Percentiles rank a stretch among this genome's conserved stretches.
Evolutionary conservation across 2,329 filamentous ascomycete species (phyloP).

Genomic region (Phyllosticta ampelicida): DNA sequence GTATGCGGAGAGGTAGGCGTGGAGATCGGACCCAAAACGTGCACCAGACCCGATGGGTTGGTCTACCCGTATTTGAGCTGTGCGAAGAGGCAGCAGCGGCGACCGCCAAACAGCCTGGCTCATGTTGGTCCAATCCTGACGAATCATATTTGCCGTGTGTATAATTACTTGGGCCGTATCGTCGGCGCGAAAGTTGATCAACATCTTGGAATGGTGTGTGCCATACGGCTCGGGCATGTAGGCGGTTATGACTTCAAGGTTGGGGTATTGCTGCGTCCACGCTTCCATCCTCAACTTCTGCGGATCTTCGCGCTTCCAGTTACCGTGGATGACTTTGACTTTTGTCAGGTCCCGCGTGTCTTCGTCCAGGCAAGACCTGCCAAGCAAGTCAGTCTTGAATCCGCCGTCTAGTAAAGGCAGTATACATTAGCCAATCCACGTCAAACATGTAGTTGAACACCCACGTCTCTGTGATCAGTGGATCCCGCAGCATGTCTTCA

Average conservation of each 20-base stretch:
- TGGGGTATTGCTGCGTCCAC: slow-evolving; percentile 49
- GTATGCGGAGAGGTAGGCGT: slow-evolving; percentile 63
- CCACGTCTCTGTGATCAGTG: slow-evolving; percentile 62
- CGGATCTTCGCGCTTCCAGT: slow-evolving; percentile 56
- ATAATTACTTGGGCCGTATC: slow-evolving; percentile 68
- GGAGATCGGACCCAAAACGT: slow-evolving; percentile 65
- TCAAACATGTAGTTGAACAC: slow-evolving; percentile 60
- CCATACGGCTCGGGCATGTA: slow-evolving; percentile 78
- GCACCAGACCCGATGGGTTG: slow-evolving; percentile 47
- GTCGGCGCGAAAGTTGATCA: slow-evolving; percentile 70
- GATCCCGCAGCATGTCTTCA: slow-evolving; percentile 59
- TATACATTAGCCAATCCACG: slow-evolving; percentile 49
- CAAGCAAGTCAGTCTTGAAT: slow-evolving; percentile 18
- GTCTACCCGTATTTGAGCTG: not conserved
- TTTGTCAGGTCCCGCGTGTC: slow-evolving; percentile 43
- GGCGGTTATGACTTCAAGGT: slow-evolving; percentile 60
- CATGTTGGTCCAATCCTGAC: slow-evolving; percentile 79
- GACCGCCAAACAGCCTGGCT: slow-evolving; percentile 75
- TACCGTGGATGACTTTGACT: slow-evolving; percentile 52
- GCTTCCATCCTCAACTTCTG: slow-evolving; percentile 48
- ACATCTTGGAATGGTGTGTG: slow-evolving; percentile 81
- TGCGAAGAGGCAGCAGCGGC: slow-evolving; percentile 50
- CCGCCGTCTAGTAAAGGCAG: not conserved
- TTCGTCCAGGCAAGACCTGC: slow-evolving; percentile 39
- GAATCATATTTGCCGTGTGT: slow-evolving; percentile 87